Conservation (phyloP, 176 grass and related monocot species). For the Hsuehochloa calcarea region DNA sequence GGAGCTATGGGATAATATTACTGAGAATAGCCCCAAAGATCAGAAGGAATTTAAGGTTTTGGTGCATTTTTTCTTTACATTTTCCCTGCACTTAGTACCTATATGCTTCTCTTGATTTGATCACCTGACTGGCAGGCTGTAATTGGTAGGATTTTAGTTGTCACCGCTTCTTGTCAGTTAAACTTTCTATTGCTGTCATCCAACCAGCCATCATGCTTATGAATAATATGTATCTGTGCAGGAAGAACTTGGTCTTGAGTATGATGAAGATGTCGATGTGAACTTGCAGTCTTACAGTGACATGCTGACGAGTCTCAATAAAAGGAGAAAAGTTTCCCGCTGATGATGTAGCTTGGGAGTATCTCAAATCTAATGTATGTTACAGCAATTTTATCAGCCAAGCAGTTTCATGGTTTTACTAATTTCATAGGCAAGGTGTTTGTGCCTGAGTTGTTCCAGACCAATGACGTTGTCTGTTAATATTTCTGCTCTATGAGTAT, state of each 20-base stretch:
- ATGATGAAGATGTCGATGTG: slow-evolving; percentile 84
- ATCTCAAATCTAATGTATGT: slow-evolving; percentile 27
- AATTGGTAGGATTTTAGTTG: background rate
- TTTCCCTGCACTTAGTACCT: slow-evolving; percentile 2
- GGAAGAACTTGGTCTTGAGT: slow-evolving; percentile 96
- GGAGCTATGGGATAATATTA: slow-evolving; percentile 95
- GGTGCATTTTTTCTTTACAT: background rate
- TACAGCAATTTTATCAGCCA: slow-evolving; percentile 19
- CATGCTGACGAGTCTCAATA: slow-evolving; percentile 48
- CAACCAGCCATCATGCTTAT: background rate
- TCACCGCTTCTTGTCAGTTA: background rate
- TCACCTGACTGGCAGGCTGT: background rate
- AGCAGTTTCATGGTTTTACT: slow-evolving; percentile 9
- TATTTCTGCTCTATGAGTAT: slow-evolving; percentile 12
- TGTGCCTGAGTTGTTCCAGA: background rate
- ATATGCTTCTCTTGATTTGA: background rate
- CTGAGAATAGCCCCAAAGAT: slow-evolving; percentile 91
- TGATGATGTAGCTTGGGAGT: slow-evolving; percentile 23
- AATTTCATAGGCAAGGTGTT: background rate
- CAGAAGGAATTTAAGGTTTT: slow-evolving; percentile 91
- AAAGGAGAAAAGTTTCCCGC: slow-evolving; percentile 60
- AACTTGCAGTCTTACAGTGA: slow-evolving; percentile 61
- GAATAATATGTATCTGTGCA: slow-evolving; percentile 38
- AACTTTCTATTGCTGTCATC: background rate
- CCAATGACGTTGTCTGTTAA: slow-evolving; percentile 1